A percentile compares a stretch with the other conserved stretches of the same genome.
Evolutionary conservation across 306 rosid genomes (phyloP).

Genomic region (Luffa acutangula): DNA sequence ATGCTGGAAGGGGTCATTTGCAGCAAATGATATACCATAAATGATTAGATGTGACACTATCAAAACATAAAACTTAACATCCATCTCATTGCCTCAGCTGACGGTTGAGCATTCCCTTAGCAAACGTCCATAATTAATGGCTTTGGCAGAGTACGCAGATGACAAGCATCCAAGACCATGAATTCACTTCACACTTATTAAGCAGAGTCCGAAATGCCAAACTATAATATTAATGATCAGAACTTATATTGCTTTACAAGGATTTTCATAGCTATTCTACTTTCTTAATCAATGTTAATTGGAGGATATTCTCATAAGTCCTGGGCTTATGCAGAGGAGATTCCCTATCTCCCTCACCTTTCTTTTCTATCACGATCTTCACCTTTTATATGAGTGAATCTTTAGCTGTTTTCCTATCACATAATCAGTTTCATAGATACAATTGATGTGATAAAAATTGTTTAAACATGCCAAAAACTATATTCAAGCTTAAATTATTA

Average conservation of each 20-base stretch:
- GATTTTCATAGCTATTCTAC: neutral
- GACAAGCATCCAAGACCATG: constrained; percentile 3
- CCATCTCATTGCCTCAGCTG: neutral
- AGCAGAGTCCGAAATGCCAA: neutral
- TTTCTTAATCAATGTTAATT: neutral
- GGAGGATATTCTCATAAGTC: neutral
- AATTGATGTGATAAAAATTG: neutral
- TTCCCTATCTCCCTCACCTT: neutral
- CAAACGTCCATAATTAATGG: neutral
- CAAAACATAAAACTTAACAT: neutral
- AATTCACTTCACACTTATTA: neutral
- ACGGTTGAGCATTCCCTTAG: neutral
- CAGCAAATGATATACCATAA: neutral
- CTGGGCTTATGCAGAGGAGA: neutral
- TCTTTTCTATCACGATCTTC: neutral
- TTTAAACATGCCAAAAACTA: neutral
- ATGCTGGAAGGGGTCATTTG: neutral
- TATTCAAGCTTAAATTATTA: neutral
- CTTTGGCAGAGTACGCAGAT: neutral
- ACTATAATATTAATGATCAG: neutral
- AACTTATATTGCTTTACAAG: neutral
- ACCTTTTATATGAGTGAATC: neutral
- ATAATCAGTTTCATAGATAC: neutral
- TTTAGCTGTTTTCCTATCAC: neutral
- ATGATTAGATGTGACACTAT: neutral